A percentile compares a stretch with the other conserved stretches of the same genome.
These are phyloP conservation scores for Podaxis carcinomalis DNA, from an alignment of 768 basidiomycete genomes.

Conservation along the genomic window DNA sequence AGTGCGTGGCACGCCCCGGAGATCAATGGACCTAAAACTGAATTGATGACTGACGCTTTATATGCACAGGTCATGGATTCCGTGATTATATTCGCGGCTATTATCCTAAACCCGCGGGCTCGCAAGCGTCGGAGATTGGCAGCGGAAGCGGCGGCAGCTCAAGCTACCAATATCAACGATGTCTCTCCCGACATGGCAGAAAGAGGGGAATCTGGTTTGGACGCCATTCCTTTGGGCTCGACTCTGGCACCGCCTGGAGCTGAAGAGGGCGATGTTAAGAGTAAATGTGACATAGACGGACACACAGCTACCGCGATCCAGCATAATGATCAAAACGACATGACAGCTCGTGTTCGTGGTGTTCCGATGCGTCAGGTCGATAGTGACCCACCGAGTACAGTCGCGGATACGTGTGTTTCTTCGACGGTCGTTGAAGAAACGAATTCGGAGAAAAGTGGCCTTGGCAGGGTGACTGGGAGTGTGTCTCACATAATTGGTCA, in stretches of 20 bases:
- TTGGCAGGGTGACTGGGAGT: neutral
- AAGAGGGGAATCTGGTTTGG: neutral
- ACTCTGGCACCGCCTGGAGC: too few species aligned
- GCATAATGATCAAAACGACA: neutral
- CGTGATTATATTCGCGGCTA: conserved; percentile 53
- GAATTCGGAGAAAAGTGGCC: neutral
- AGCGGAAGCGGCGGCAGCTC: conserved; percentile 7
- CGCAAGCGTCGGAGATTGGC: conserved; percentile 28
- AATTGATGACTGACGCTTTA: neutral
- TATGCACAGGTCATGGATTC: conserved; percentile 52
- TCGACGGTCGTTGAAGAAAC: neutral
- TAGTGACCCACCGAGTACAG: neutral
- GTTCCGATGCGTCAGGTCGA: neutral
- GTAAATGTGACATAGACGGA: neutral
- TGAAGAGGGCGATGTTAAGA: neutral
- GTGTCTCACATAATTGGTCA: neutral
- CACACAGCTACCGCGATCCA: neutral
- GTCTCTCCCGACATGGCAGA: neutral
- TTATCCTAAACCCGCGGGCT: conserved; percentile 63
- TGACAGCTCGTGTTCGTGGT: neutral
- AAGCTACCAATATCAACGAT: neutral
- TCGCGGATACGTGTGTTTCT: neutral
- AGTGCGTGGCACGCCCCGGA: neutral
- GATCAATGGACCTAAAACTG: neutral
- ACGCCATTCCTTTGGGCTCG: too few species aligned